Conservation (phyloP, 2,329 filamentous ascomycete genomes). For the Stagonosporopsis vannaccii region DNA sequence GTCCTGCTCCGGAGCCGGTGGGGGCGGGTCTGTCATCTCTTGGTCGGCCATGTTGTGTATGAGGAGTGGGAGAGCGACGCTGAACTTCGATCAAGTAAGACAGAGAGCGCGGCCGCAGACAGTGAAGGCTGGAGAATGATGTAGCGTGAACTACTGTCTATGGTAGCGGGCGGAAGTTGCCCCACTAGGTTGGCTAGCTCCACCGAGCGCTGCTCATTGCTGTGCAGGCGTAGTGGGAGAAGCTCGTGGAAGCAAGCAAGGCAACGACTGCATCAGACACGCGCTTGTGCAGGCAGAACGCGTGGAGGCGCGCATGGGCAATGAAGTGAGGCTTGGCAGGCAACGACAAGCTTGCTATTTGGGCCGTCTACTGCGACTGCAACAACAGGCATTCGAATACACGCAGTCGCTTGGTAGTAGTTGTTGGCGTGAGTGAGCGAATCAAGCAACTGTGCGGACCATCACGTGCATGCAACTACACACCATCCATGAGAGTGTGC, state of each 20-base stretch:
- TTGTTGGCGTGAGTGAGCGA: too few relatives aligned
- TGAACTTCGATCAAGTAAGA: neutral
- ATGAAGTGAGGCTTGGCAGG: neutral
- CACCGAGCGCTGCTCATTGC: slow-evolving; percentile 1
- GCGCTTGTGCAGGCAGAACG: neutral
- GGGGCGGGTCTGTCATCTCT: slow-evolving; percentile 37
- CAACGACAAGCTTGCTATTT: neutral
- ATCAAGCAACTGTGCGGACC: neutral
- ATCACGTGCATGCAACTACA: neutral
- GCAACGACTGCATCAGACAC: too few relatives aligned
- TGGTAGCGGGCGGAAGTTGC: slow-evolving; percentile 8
- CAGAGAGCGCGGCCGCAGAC: slow-evolving; percentile 7
- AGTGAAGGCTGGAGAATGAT: slow-evolving; percentile 10
- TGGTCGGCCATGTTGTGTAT: slow-evolving; percentile 14
- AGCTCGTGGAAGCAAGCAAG: slow-evolving; percentile 3
- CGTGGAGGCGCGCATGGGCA: neutral
- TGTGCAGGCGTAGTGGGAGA: slow-evolving; percentile 13
- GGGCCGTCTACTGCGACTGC: neutral
- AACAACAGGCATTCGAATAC: neutral
- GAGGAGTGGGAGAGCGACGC: neutral
- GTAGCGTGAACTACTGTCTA: slow-evolving; percentile 3
- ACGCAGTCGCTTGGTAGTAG: too few relatives aligned
- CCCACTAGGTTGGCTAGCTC: slow-evolving; percentile 7
- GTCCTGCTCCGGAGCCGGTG: slow-evolving; percentile 28
- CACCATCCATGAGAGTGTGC: neutral